Conservation (phyloP, 495 filamentous ascomycete species). For the Penicillium tannophilum region DNA sequence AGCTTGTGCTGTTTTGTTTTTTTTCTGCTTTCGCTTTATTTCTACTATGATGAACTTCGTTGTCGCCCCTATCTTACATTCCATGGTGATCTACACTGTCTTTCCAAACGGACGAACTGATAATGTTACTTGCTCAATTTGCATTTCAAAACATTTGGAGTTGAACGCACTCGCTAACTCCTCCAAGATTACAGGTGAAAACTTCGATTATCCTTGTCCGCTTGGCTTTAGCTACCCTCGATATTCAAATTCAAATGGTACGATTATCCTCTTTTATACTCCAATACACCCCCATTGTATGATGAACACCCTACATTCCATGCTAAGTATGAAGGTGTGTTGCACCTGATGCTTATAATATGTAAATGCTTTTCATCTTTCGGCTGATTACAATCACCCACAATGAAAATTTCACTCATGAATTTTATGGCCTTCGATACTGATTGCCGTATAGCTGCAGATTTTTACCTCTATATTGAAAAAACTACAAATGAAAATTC, state of each 20-base stretch:
- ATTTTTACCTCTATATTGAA: constrained; percentile 10
- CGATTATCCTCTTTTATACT: constrained; percentile 3
- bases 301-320: constrained; percentile 79
- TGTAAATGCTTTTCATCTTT: constrained; percentile 95
- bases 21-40: constrained; percentile 15
- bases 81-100: constrained; percentile 87
- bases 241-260: constrained; percentile 10
- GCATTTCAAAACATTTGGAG: constrained; percentile 17
- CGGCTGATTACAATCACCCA: constrained; percentile 64
- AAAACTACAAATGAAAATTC: constrained; percentile 18
- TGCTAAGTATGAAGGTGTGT: constrained; percentile 83
- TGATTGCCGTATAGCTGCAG: constrained; percentile 36
- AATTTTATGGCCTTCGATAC: constrained; percentile 29
- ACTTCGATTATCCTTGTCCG: neutral
- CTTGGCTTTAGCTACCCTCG: neutral
- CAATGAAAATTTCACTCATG: constrained; percentile 24
- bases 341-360: constrained; percentile 69
- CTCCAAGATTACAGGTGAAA: constrained; percentile 22
- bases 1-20: constrained; percentile 19
- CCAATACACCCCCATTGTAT: constrained; percentile 40
- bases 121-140: constrained; percentile 24
- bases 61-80: constrained; percentile 94
- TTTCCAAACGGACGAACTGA: constrained; percentile 90
- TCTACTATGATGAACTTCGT: constrained; percentile 75
- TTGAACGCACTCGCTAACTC: constrained; percentile 32